A percentile compares a stretch with the other conserved stretches of the same genome.
Conservation (phyloP, 2,329 filamentous ascomycete genomes). For the Xylaria digitata region DNA sequence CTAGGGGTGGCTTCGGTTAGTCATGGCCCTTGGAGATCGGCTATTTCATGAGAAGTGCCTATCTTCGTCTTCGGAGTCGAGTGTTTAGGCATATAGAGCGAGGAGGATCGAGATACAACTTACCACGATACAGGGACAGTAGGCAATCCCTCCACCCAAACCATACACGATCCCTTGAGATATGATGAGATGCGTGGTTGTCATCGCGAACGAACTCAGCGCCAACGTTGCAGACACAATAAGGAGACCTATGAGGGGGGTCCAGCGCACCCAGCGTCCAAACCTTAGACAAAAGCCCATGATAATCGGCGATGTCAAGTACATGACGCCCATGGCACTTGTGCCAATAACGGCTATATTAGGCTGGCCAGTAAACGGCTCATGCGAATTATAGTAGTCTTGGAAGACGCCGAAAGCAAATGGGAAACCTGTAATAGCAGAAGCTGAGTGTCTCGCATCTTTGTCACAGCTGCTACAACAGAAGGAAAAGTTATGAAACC, state of each 20-base stretch:
- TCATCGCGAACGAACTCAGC: conserved; percentile 64
- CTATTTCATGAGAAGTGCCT: neutral
- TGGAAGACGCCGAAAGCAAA: conserved; percentile 78
- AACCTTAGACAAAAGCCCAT: conserved; percentile 60
- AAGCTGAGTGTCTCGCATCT: conserved; percentile 25
- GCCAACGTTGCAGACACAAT: conserved; percentile 64
- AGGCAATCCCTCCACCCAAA: conserved; percentile 66
- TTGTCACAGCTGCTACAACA: neutral
- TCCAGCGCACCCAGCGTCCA: conserved; percentile 55
- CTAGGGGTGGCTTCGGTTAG: conserved; percentile 37
- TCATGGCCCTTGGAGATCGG: neutral
- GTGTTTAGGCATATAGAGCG: neutral
- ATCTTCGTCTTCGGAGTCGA: neutral
- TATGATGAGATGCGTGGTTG: conserved; percentile 64
- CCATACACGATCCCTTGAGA: conserved; percentile 72
- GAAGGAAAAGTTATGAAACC: neutral
- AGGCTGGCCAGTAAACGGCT: conserved; percentile 65
- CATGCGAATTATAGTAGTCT: conserved; percentile 71
- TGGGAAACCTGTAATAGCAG: conserved; percentile 65
- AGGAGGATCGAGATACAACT: conserved; percentile 4
- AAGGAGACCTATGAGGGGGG: conserved; percentile 59
- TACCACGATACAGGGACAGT: conserved; percentile 59
- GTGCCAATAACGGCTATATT: conserved; percentile 74
- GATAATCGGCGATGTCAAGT: conserved; percentile 62
- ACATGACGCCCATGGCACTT: conserved; percentile 70